Conservation (phyloP, 768 basidiomycete genomes). For the Tremella yokohamensis region DNA sequence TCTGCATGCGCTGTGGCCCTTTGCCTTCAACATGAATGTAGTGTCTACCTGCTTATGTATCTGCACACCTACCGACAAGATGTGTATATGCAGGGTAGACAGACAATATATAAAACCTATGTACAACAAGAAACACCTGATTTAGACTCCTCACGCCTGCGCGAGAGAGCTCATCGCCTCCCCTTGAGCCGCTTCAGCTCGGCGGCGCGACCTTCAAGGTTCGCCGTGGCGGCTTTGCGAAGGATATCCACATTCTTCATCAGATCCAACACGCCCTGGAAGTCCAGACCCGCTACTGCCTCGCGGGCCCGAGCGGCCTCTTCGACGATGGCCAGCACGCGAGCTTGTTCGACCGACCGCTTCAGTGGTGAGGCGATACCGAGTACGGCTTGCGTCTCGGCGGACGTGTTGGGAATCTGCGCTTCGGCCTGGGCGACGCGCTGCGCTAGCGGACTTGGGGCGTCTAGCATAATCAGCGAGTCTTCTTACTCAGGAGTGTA, state of each 20-base stretch:
- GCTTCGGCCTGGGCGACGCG: conserved; percentile 5
- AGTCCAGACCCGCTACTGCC: conserved; percentile 34
- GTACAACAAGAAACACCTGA: no score
- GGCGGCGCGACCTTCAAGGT: conserved; percentile 16
- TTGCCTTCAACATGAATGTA: no score
- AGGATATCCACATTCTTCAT: conserved; percentile 30
- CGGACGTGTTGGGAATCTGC: background rate
- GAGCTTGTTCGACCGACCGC: conserved; percentile 23
- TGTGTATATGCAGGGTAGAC: no score
- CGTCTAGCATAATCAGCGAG: conserved; percentile 15
- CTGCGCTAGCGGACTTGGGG: conserved; percentile 10
- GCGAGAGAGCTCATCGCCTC: no score
- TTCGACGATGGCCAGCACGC: conserved; percentile 31
- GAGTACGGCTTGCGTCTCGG: background rate
- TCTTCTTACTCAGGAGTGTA: no score
- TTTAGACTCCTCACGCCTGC: no score
- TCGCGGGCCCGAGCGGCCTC: conserved; percentile 24
- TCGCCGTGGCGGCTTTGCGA: conserved; percentile 30
- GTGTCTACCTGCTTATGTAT: no score
- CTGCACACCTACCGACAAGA: no score
- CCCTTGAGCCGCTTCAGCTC: conserved; percentile 2
- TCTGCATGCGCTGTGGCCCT: no score
- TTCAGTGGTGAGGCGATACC: conserved; percentile 5
- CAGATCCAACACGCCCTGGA: conserved; percentile 26
- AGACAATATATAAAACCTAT: no score